Evolutionary conservation across 1,284 basidiomycete genomes (phyloP), one percentile per base, ranked within the genome.

Genomic region (Phylloporus gajari): DNA sequence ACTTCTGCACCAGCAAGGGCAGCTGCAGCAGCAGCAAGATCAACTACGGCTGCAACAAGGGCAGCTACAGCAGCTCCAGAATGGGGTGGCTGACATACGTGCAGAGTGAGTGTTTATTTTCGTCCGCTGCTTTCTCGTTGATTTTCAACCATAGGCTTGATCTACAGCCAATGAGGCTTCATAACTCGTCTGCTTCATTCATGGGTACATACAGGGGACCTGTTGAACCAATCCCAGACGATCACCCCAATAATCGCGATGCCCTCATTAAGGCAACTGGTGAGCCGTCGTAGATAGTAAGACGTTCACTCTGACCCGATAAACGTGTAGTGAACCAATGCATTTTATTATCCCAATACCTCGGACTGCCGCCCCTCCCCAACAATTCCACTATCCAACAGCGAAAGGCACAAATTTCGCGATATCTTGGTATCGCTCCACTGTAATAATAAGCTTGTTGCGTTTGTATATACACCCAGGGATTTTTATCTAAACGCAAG

Each of bases 331-430:
- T 11, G 25, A 19, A 60, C 15, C 59, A 60, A 38, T 60, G 59
- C 19, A 40, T 38, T 38, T 35, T 35, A 35, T 60, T 60, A 38
- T 60, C 59, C 59, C 59, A 60, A 19, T 25, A 60, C 23, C 59
- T 60, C 7, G 19, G 23, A 35, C 59, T 60, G 9, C 15, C 15
- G 5, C 59, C 59, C 59, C 35, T 60, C 35, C 59, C 58, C 58
- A 60, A 60, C 58, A 60, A 60, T 60, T n/a, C 59, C 59, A 60
- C 30, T 38, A 21, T 60, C 35, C 59, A 60, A 38, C 59, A 60
- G 59, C 35, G 35, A 38, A 60, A 13, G 35, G 59, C 38, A 23
- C 59, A 60, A 25, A 60, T 60, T 17, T 19, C 59, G 19, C 38
- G 13, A 25, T 60, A 35, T 25, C 59, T 60, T 60, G 59, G 59